These are phyloP conservation scores for Ilyonectria sp. DNA, from an alignment of 2,329 filamentous ascomycete species.

Conservation along the genomic window DNA sequence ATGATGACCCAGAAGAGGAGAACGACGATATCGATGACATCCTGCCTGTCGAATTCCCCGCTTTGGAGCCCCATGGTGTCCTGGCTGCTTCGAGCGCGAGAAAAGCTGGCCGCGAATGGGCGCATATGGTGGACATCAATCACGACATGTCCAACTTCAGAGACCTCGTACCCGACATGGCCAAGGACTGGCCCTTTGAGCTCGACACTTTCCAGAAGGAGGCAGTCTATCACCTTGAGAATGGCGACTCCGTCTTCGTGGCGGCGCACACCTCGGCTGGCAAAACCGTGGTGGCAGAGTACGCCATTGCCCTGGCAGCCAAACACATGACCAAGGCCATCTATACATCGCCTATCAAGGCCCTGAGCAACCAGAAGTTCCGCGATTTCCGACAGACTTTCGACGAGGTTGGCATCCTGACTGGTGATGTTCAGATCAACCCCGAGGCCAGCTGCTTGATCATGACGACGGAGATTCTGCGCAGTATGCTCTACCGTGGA, in stretches of 20 bases:
- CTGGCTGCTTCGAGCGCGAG: constrained; percentile 80
- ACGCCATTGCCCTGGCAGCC: constrained; percentile 95
- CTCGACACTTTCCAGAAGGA: constrained; percentile 99
- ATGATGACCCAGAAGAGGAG: constrained; percentile 59
- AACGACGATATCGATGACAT: constrained; percentile 86
- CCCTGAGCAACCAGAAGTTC: constrained; percentile 98
- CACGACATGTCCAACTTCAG: constrained; percentile 94
- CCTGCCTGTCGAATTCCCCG: constrained; percentile 92
- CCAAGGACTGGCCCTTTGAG: constrained; percentile 95
- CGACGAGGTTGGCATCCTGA: constrained; percentile 96
- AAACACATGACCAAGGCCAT: constrained; percentile 99
- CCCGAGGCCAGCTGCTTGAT: constrained; percentile 98
- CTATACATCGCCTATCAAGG: constrained; percentile 98
- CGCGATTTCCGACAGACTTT: constrained; percentile 92
- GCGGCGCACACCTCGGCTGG: constrained; percentile 97
- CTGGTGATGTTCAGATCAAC: constrained; percentile 97
- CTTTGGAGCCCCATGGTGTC: constrained; percentile 86
- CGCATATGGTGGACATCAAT: constrained; percentile 97
- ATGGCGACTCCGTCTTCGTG: constrained; percentile 97
- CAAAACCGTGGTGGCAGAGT: constrained; percentile 98
- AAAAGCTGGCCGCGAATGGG: constrained; percentile 90
- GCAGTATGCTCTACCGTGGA: constrained; percentile 97
- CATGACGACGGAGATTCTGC: constrained; percentile 98
- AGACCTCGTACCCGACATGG: constrained; percentile 96
- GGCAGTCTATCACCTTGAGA: constrained; percentile 96